Conservation (phyloP, 2,329 filamentous ascomycete genomes). For the Aspergillus sp. region DNA sequence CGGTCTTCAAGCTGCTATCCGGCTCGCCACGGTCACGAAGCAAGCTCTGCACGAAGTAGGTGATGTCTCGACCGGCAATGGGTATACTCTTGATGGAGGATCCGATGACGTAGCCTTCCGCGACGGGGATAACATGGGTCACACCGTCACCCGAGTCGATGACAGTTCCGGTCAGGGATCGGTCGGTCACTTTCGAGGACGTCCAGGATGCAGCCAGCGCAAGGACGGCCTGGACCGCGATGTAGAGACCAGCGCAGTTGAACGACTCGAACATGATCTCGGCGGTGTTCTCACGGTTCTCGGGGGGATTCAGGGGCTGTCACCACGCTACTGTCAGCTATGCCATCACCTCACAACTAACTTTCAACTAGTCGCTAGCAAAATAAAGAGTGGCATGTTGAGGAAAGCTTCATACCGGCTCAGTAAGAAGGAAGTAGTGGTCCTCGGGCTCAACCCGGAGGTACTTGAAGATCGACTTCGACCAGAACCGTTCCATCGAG, state of each 20-base stretch:
- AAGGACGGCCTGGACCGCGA: constrained; percentile 94
- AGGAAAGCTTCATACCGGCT: constrained; percentile 60
- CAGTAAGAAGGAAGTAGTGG: constrained; percentile 95
- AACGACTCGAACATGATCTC: constrained; percentile 99
- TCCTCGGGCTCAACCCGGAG: constrained; percentile 96
- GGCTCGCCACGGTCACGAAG: constrained; percentile 93
- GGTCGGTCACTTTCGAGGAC: constrained; percentile 92
- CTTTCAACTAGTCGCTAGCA: background rate
- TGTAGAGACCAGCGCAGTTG: constrained; percentile 98
- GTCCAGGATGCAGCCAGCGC: constrained; percentile 97
- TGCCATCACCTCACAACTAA: constrained; percentile 6
- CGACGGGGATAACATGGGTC: constrained; percentile 96
- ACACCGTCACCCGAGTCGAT: constrained; percentile 99
- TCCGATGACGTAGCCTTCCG: constrained; percentile 97
- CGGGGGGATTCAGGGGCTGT: constrained; percentile 90
- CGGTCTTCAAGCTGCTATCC: constrained; percentile 93
- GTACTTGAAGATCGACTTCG: constrained; percentile 99
- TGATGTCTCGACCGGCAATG: constrained; percentile 95
- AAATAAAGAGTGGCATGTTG: constrained; percentile 1
- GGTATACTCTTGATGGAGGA: constrained; percentile 99
- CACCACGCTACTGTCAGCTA: background rate
- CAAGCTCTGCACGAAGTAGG: constrained; percentile 95
- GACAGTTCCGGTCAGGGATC: constrained; percentile 92
- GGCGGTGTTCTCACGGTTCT: constrained; percentile 97
- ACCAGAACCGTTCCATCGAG: constrained; percentile 99